These are phyloP conservation scores for Trichoderma gracile DNA, from an alignment of 2,329 filamentous ascomycete species.

Conservation along the genomic window DNA sequence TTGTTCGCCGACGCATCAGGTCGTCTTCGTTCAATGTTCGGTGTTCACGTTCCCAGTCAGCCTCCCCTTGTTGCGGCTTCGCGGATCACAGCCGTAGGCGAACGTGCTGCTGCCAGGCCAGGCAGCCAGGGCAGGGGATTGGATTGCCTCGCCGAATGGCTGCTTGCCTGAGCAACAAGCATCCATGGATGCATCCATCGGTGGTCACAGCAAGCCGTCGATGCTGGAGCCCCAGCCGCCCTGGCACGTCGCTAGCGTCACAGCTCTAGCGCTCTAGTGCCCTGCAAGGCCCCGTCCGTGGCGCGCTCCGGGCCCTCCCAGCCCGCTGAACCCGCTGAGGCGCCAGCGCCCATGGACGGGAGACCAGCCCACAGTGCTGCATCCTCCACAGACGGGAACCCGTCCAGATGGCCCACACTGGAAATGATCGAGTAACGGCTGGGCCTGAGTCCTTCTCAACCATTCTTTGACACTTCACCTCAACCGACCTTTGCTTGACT, in stretches of 20 bases:
- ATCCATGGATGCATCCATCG: too few species aligned
- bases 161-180: too few species aligned
- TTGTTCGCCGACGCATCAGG: too few species aligned
- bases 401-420: conserved; percentile 15
- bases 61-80: conserved; percentile 15
- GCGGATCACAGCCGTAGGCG: conserved; percentile 15
- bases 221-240: too few species aligned
- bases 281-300: conserved; percentile 9
- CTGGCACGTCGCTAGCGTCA: background rate
- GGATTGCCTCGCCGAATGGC: conserved; percentile 4
- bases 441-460: too few species aligned
- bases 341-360: background rate
- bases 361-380: conserved; percentile 12
- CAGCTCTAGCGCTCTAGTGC: conserved; percentile 1
- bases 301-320: conserved; percentile 11
- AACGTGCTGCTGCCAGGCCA: background rate
- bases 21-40: too few species aligned
- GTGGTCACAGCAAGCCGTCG: too few species aligned
- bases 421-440: conserved; percentile 24
- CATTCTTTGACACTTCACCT: background rate
- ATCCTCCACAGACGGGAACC: background rate
- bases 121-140: background rate
- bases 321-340: conserved; percentile 18
- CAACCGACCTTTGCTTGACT: background rate
- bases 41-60: background rate